phyloP scores from a whole-genome alignment of 179 eudicot species.

The Amaranthus tricolor region DNA sequence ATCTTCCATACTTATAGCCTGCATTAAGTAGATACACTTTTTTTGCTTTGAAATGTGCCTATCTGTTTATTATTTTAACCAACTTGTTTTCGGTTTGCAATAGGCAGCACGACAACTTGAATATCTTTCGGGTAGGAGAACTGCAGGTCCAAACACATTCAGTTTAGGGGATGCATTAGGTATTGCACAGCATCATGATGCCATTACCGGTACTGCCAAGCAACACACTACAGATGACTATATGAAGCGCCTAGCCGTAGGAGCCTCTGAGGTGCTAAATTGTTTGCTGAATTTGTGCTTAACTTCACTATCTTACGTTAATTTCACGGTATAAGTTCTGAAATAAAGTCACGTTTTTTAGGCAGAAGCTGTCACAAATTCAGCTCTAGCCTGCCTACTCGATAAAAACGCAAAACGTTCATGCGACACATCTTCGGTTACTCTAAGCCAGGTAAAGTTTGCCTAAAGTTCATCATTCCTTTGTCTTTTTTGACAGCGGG shows the following conservation, averaged over 20 bases:
- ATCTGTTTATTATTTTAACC: not conserved
- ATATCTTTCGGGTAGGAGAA: constrained; percentile 54
- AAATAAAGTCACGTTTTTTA: constrained; percentile 24
- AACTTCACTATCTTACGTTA: not conserved
- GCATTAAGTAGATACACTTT: not conserved
- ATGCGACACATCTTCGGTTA: constrained; percentile 36
- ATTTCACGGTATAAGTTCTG: not conserved
- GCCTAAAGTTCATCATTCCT: not conserved
- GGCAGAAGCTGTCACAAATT: constrained; percentile 67
- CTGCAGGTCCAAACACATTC: constrained; percentile 51
- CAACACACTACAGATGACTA: constrained; percentile 85
- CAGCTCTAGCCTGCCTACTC: constrained; percentile 62
- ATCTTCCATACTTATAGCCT: not conserved
- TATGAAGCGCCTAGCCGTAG: constrained; percentile 68
- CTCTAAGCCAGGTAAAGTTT: constrained; percentile 56
- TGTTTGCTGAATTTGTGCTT: constrained; percentile 8
- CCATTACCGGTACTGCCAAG: constrained; percentile 79
- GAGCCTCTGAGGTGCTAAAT: constrained; percentile 64
- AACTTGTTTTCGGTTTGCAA: not conserved
- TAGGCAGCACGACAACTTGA: constrained; percentile 95
- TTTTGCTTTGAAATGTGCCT: not conserved
- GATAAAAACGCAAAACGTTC: constrained; percentile 32
- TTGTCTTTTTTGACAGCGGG: not conserved
- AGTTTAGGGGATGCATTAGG: constrained; percentile 85
- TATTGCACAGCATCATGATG: constrained; percentile 91